Evolutionary conservation across 1,284 basidiomycete species (phyloP), one percentile per base, ranked within the genome.

Genomic region (Apiotrichum laibachii): DNA sequence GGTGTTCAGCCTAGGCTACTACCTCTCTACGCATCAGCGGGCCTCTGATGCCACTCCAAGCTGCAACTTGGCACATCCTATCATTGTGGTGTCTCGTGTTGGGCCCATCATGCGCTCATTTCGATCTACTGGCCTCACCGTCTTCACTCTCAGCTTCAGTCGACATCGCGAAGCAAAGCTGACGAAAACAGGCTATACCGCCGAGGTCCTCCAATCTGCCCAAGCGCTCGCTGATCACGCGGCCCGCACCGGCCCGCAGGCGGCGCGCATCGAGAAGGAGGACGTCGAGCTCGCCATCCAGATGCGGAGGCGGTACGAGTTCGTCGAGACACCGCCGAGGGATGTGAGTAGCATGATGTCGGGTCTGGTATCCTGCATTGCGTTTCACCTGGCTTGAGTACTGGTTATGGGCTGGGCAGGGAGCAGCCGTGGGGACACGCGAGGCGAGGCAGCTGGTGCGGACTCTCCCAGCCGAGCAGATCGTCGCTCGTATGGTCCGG

Each of bases 211-310:
- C 46, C 87, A 87, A 9, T 91, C 95, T 73, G 92, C 94, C 13
- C 86, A 90, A 61, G 86, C 93, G 26, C 95, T 97, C 73, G 88
- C 93, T 1, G 95, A 98, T 68, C 95, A 99, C 74, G 94, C 92
- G 7, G 88, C 87, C 18, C 82, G 88, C 46, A 47, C 64, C 4
- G 68, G 66, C 15, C 45, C 65, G 5, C 63, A 66, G n/a, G 77
- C 85, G 1, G 86, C 86, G 57, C 89, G 87, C 76, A 83, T 94
- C 49, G 90, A 94, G 63, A 86, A 90, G 80, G 92, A 97, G 59
- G 96, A 99, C 77, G 82, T 96, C 43, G 85, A 88, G 22, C 81
- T 99, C 48, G 92, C 94, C 1, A 89, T 98, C 21, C 92, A 96
- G 76, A 88, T 90, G 31, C 85, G 93, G 55, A 90, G 95, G 16